Conservation (phyloP, 306 rosid species). For the Begonia masoniana region DNA sequence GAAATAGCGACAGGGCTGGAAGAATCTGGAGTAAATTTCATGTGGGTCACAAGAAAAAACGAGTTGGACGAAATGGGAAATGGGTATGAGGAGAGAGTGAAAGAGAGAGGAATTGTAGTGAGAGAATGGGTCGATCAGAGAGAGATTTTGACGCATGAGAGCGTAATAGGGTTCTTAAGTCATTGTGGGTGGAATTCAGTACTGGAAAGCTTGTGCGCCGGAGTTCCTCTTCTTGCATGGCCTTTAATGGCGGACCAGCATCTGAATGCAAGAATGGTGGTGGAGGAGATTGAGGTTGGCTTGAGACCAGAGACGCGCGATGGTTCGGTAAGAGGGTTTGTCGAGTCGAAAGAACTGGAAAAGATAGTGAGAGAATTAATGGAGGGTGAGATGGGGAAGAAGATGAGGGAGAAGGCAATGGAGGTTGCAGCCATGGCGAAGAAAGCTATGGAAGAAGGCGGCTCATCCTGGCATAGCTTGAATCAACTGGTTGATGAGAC, state of each 20-base stretch:
- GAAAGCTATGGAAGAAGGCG: conserved; percentile 27
- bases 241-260: conserved; percentile 38
- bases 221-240: conserved; percentile 38
- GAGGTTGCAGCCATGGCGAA: conserved; percentile 21
- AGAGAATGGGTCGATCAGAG: conserved; percentile 42
- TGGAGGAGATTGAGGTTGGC: conserved; percentile 34
- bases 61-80: background rate
- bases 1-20: conserved; percentile 35
- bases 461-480: conserved; percentile 24
- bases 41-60: conserved; percentile 26
- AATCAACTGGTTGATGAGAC: conserved; percentile 10
- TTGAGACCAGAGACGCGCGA: conserved; percentile 20
- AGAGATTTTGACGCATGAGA: conserved; percentile 25
- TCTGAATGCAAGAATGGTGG: conserved; percentile 35
- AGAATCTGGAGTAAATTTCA: conserved; percentile 18
- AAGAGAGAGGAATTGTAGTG: conserved; percentile 26
- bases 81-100: conserved; percentile 28
- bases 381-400: conserved; percentile 28
- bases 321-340: conserved; percentile 18
- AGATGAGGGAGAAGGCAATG: conserved; percentile 19
- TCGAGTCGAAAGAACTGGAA: conserved; percentile 22
- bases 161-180: conserved; percentile 37
- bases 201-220: conserved; percentile 30
- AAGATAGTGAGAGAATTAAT: conserved; percentile 26
- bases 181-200: conserved; percentile 54